Base-by-base conservation (phyloP, 768 basidiomycete genomes). In the Auriculariales sp. region DNA sequence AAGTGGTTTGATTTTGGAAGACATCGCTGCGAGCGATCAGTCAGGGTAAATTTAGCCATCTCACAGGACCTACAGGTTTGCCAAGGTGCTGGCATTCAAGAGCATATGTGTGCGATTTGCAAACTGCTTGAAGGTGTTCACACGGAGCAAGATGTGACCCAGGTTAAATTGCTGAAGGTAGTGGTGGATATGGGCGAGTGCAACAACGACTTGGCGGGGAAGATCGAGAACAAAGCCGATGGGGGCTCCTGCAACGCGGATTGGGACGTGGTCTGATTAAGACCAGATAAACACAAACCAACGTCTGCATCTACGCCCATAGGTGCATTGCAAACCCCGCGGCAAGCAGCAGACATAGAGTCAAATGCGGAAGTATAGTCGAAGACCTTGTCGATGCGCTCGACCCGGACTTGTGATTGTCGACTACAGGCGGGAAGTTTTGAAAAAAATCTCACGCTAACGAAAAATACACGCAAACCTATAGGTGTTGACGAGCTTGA, bases 1-100 rank as follows among this genome's bases (percentile, higher is more conserved):
- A 75, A 60, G 95, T 83, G 0, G 88, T 90, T 59, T 86, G 83
- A 57, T 97, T 98, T 29, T 79, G 75, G 61, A 88, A 93, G n/a
- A 99, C 79, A 63, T 98, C 93, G 36, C 79, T 79, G 53, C 34
- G 25, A 32, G 28, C 24, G 6, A 31, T 9, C 22, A 25, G 11
- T 1, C 24, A 19, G 9, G 50, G 29, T 14, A n/a, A 6, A 46
- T 7, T 54, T 39, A 53, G 44, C 19, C 15, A 44, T 6, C 17
- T 27, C 22, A n/a, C 27, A 53, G 25, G 32, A 22, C 73, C 14
- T 52, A 77, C 66, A 94, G 64, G 60, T 95, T 97, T 11, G 74
- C 73, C 10, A 98, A 65, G 0, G 94, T 94, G 60, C 90, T 95
- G 24, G 81, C 82, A 45, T 83, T 84, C 42, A 99, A 71, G 19